Percentiles rank a stretch among this genome's conserved stretches.
These are phyloP conservation scores for Mucor racemosus DNA, from an alignment of 371 early-diverging fungal genomes.

Conservation along the genomic window DNA sequence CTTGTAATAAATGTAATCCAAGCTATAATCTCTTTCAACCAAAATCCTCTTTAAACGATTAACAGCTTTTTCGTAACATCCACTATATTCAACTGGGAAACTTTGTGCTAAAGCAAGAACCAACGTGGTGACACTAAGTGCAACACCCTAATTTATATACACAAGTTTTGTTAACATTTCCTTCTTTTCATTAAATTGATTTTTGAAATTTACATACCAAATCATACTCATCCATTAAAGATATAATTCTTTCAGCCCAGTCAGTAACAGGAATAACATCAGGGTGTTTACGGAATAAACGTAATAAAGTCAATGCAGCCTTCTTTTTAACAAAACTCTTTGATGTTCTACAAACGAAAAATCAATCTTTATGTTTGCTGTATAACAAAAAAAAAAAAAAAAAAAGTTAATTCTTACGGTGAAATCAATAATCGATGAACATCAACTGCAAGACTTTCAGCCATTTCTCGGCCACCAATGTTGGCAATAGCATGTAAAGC, in stretches of 20 bases:
- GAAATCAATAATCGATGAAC: conserved; percentile 85
- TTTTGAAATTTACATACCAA: conserved; percentile 54
- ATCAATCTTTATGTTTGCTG: neutral
- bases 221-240: conserved; percentile 86
- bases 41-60: conserved; percentile 84
- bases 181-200: too few species aligned
- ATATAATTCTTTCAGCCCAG: conserved; percentile 87
- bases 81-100: conserved; percentile 79
- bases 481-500: conserved; percentile 96
- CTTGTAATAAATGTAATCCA: conserved; percentile 95
- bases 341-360: conserved; percentile 57
- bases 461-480: conserved; percentile 91
- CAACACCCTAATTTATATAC: conserved; percentile 73
- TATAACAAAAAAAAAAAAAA: neutral
- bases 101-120: conserved; percentile 88
- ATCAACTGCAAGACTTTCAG: conserved; percentile 82
- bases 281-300: conserved; percentile 88
- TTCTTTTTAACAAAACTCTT: conserved; percentile 94
- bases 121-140: conserved; percentile 81
- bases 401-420: conserved; percentile 59
- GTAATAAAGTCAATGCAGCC: conserved; percentile 91
- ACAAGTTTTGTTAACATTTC: neutral
- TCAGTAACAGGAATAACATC: conserved; percentile 87
- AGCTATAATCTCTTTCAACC: conserved; percentile 81
- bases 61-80: conserved; percentile 79